Percentiles rank a stretch among this genome's conserved stretches.
phyloP scores from a whole-genome alignment of 148 eudicot genomes.

The Pouteria glomerata region DNA sequence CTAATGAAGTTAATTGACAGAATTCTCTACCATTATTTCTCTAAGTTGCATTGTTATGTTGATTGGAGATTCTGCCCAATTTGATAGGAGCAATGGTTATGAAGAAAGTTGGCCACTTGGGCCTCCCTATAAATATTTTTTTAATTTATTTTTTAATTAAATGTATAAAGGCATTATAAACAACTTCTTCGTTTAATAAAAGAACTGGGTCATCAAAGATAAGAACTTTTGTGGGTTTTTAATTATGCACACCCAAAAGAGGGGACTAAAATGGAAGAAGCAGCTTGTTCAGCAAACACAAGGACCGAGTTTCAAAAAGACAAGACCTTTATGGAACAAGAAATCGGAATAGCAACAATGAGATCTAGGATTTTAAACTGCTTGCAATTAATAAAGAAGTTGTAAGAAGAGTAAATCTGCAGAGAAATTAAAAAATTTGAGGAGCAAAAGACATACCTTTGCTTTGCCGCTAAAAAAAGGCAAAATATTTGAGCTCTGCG shows the following conservation, averaged over 20 bases:
- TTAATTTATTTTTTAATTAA: too few species aligned
- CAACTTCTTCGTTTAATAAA: not conserved
- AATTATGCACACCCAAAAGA: too few species aligned
- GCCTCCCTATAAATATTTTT: not conserved
- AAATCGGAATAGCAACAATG: not conserved
- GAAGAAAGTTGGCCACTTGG: not conserved
- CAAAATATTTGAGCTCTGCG: not conserved
- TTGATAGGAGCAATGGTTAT: too few species aligned
- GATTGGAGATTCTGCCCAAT: not conserved
- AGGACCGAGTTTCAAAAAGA: too few species aligned
- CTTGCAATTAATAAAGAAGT: not conserved
- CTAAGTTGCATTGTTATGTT: not conserved
- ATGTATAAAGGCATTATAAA: not conserved
- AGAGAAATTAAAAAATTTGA: not conserved
- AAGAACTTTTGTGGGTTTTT: not conserved
- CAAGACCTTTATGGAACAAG: not conserved
- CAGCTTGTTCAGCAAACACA: not conserved
- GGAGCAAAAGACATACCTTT: conserved; percentile 1
- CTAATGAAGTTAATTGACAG: not conserved
- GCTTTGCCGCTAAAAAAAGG: not conserved
- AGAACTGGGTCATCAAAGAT: not conserved
- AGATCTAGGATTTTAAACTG: not conserved
- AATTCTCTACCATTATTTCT: not conserved
- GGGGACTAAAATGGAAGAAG: too few species aligned
- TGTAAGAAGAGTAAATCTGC: not conserved